Conservation (phyloP, 208 protist genomes). For the Acanthamoeba polyphaga region DNA sequence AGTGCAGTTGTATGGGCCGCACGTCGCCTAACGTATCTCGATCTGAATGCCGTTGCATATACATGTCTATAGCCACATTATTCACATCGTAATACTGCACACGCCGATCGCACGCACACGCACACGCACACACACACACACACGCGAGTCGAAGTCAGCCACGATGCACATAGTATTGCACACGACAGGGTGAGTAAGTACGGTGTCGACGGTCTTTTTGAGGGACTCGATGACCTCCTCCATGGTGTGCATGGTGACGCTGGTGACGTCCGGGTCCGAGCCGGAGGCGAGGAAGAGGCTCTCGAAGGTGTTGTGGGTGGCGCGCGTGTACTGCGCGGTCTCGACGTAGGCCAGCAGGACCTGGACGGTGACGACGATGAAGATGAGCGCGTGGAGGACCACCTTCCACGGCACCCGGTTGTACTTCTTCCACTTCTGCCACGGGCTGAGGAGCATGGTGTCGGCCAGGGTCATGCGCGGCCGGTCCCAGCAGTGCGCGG, state of each 20-base stretch:
- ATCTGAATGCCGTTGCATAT: conserved; percentile 47
- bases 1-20: background rate
- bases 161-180: background rate
- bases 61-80: conserved; percentile 43
- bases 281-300: conserved; percentile 38
- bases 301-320: conserved; percentile 66
- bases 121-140: background rate
- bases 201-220: conserved; percentile 22
- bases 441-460: conserved; percentile 74
- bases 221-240: conserved; percentile 52
- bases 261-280: background rate
- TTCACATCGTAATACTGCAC: conserved; percentile 67
- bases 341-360: conserved; percentile 71
- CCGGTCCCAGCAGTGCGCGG: conserved; percentile 69
- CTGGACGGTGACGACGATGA: conserved; percentile 72
- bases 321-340: conserved; percentile 52
- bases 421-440: conserved; percentile 78
- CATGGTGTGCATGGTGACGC: conserved; percentile 17
- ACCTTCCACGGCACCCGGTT: conserved; percentile 75
- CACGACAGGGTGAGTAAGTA: background rate
- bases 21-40: conserved; percentile 23
- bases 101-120: background rate
- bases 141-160: background rate
- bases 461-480: conserved; percentile 71
- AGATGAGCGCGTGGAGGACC: conserved; percentile 73